A percentile compares a stretch with the other conserved stretches of the same genome.
These are phyloP conservation scores for Cicer chorassanicum DNA, from an alignment of 306 rosid species.

Conservation along the genomic window DNA sequence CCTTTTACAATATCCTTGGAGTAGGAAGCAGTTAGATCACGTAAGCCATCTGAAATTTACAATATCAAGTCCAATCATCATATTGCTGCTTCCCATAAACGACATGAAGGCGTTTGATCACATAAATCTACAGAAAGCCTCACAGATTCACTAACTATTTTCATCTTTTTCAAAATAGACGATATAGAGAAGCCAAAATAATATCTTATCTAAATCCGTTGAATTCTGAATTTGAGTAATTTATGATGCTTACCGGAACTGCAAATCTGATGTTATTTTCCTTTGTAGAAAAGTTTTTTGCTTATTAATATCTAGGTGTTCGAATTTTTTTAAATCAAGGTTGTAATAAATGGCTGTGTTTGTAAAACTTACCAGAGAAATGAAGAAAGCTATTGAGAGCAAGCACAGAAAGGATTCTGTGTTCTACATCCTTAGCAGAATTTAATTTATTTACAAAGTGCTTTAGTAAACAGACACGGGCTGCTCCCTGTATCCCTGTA, in stretches of 20 bases:
- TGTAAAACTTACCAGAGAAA: conserved; percentile 65
- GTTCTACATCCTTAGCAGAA: conserved; percentile 66
- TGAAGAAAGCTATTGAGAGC: conserved; percentile 76
- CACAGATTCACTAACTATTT: conserved; percentile 10
- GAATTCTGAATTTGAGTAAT: conserved; percentile 32
- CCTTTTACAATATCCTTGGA: conserved; percentile 69
- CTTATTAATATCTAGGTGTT: neutral
- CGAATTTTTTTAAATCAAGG: conserved; percentile 21
- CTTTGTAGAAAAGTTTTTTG: conserved; percentile 11
- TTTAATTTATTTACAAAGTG: conserved; percentile 69
- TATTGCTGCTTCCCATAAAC: conserved; percentile 5
- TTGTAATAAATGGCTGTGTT: conserved; percentile 10
- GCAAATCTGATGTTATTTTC: conserved; percentile 1
- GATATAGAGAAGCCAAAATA: conserved; percentile 8
- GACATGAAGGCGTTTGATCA: conserved; percentile 11
- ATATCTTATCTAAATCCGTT: conserved; percentile 38
- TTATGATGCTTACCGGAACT: conserved; percentile 27
- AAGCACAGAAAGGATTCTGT: conserved; percentile 82
- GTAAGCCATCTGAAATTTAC: conserved; percentile 75
- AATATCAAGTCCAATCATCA: conserved; percentile 39
- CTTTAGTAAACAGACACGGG: conserved; percentile 77
- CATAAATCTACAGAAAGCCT: conserved; percentile 26
- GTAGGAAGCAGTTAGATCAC: conserved; percentile 54
- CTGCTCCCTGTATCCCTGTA: conserved; percentile 81
- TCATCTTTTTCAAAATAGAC: neutral